Percentiles rank a stretch among this genome's conserved stretches.
These are phyloP conservation scores for Novymonas esmeraldas DNA, from an alignment of 208 protist species.

Conservation along the genomic window DNA sequence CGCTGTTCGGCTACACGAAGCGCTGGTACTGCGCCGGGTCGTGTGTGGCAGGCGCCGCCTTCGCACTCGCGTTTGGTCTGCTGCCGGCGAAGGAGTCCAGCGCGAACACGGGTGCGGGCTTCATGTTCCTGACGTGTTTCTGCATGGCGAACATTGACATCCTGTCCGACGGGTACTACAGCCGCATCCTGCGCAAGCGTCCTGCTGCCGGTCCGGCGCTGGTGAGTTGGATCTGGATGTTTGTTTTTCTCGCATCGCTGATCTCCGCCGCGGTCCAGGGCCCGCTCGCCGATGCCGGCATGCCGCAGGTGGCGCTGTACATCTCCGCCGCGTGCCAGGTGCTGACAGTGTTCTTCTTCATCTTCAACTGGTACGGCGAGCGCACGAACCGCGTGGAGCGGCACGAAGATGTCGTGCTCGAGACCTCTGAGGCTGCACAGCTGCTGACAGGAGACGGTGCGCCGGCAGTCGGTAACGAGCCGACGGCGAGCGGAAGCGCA, in stretches of 20 bases:
- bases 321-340: slow-evolving; percentile 53
- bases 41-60: slow-evolving; percentile 37
- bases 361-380: slow-evolving; percentile 74
- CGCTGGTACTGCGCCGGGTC: slow-evolving; percentile 61
- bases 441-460: too few species aligned
- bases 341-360: slow-evolving; percentile 49
- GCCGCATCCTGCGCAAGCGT: slow-evolving; percentile 46
- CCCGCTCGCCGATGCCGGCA: slow-evolving; percentile 45
- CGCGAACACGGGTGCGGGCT: slow-evolving; percentile 37
- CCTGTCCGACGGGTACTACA: slow-evolving; percentile 77
- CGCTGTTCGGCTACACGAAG: slow-evolving; percentile 68
- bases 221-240: slow-evolving; percentile 73
- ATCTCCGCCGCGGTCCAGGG: slow-evolving; percentile 49
- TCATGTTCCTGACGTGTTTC: slow-evolving; percentile 60
- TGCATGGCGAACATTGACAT: slow-evolving; percentile 74
- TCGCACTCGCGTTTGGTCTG: slow-evolving; percentile 43
- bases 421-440: too few species aligned
- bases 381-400: slow-evolving; percentile 46
- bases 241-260: slow-evolving; percentile 44
- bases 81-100: slow-evolving; percentile 41
- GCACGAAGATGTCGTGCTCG: slow-evolving; percentile 36
- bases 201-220: slow-evolving; percentile 45
- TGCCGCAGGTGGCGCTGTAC: slow-evolving; percentile 44
- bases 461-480: slow-evolving; percentile 16
- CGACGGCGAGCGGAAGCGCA: too few species aligned